These are phyloP conservation scores for Prunus davidiana DNA, from an alignment of 306 rosid species.

Conservation along the genomic window DNA sequence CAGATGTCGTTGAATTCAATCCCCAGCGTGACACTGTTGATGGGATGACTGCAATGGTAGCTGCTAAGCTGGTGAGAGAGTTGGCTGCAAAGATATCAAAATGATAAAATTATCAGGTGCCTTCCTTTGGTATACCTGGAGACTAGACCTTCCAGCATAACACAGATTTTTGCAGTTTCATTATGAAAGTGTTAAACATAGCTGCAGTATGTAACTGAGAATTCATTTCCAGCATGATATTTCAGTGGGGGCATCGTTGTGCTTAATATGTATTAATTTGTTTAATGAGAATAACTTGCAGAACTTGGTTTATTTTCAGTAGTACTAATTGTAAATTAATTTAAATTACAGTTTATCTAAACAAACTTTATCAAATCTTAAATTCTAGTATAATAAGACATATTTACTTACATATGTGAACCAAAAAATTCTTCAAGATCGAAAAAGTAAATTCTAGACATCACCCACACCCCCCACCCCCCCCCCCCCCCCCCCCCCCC, in stretches of 20 bases:
- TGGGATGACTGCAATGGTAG: constrained; percentile 99
- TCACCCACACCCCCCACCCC: too few species aligned
- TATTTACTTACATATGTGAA: too few species aligned
- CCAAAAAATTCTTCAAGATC: too few species aligned
- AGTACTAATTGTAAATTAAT: too few species aligned
- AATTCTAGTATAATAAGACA: too few species aligned
- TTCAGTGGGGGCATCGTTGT: background rate
- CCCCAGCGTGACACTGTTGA: constrained; percentile 95
- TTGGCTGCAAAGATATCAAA: constrained; percentile 80
- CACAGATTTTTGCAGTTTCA: background rate
- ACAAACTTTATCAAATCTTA: too few species aligned
- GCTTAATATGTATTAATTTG: background rate
- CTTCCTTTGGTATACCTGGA: background rate
- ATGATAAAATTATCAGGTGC: constrained; percentile 12
- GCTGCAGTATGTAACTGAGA: background rate
- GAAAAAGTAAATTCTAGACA: too few species aligned
- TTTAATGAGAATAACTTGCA: background rate
- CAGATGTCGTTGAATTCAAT: constrained; percentile 86
- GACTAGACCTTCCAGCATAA: constrained; percentile 1
- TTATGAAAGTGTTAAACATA: background rate
- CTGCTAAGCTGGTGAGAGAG: constrained; percentile 94
- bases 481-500: too few species aligned
- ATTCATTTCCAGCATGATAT: background rate
- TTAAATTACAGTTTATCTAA: too few species aligned
- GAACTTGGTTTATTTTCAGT: too few species aligned